Base-by-base conservation (phyloP, 2,329 filamentous ascomycete genomes). In the Pezicula neosporulosa region DNA sequence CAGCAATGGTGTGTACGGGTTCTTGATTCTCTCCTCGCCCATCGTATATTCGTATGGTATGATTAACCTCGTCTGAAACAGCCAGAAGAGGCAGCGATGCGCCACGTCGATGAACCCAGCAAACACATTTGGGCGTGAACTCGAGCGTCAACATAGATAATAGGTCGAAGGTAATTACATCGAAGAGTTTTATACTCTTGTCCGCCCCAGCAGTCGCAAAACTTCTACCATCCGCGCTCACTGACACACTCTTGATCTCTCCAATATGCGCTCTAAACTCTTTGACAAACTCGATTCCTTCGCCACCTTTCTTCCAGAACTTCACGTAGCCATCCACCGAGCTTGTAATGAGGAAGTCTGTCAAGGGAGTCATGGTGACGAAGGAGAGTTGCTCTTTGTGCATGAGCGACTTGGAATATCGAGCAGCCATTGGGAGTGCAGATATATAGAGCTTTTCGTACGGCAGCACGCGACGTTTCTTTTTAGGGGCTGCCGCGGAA, bases 321-420 rank as follows among this genome's bases (percentile, higher is more conserved):
- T 99, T 99, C 61, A 97, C 93, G 1, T 93, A 87, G n/a, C 95
- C 95, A 66, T 99, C 94, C 41, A 89, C 74, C 0, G 94, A 97
- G 55, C 89, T 90, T 1, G 94, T 99, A 56, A 99, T 94, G 36
- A 99, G 77, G 66, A 99, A 99, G 61, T 97, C 94, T 53, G 93
- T 97, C 53, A 87, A 76, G 1, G 92, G 92, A 1, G 95, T 96
- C 68, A 96, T 85, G 12, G 86, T 95, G 56, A 90, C 82, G 64
- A 92, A 97, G 51, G 87, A 82, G 46, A 99, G 73, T 72, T 96
- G 91, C 60, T 99, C 94, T 73, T 93, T 92, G 79, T 99, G 94
- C 95, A 99, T 99, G 64, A 99, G 77, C 43, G 94, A 97, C 66
- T 92, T 96, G 52, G 89, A 96, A 72, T 99, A 99, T 43, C 90